Base-by-base conservation (phyloP, 768 basidiomycete species). In the Phlebiopsis gigantea region DNA sequence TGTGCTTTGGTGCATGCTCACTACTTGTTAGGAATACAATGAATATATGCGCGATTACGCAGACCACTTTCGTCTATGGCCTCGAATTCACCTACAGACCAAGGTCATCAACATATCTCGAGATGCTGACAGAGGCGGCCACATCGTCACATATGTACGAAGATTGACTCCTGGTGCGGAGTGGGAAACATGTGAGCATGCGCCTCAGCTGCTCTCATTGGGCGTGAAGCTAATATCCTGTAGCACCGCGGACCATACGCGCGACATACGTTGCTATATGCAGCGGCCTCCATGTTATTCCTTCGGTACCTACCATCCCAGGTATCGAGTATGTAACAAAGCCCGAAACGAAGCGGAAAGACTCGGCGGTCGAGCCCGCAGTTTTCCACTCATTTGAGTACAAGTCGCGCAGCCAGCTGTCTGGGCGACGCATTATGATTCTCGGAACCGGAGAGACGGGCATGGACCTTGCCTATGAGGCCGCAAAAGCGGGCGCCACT, bases 361-460 rank as follows among this genome's bases (percentile, higher is more conserved):
- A 54, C 42, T 34, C 24, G 26, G 67, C 30, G 56, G 63, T 31
- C n/a, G 25, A 51, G 28, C 68, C 72, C 7, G 59, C 56, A 21
- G 70, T 72, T 1, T 73, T 79, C 52, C 83, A 85, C 64, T 84
- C 82, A 1, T 66, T 68, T 4, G 63, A 75, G 31, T 84, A 84
- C 70, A 83, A 83, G 61, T 62, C 65, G 5, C 74, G 77, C 14
- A 61, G 66, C 0, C 77, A 82, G 59, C 68, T 84, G 9, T 45
- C 58, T 14, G 76, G 73, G 24, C 74, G 76, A 60, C 71, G 73
- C 22, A 76, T 85, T 21, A 71, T 84, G 70, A 74, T 85, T 22
- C 71, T 84, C 17, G 83, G 83, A 0, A 79, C 77, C 9, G 83
- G 83, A 1, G 83, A 85, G 65, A 85, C 83, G 5, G 82, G 81